Evolutionary conservation across 345 rosid genomes (phyloP).

Genomic region (Eucalyptus tenuipes): DNA sequence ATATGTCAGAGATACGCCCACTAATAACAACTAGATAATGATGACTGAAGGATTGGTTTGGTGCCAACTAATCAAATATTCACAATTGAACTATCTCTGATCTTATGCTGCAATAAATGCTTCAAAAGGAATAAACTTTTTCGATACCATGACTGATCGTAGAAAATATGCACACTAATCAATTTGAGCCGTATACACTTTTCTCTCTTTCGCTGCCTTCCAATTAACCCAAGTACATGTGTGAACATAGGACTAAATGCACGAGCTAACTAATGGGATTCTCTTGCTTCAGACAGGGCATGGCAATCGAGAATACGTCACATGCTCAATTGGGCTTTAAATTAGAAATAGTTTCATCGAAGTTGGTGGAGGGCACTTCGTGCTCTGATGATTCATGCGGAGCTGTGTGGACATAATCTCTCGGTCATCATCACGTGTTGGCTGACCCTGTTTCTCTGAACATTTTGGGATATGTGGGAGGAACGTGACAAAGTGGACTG

Average conservation of each 20-base stretch:
- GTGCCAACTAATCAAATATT: background rate
- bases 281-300: background rate
- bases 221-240: background rate
- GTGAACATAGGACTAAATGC: background rate
- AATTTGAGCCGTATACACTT: background rate
- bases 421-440: background rate
- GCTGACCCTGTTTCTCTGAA: background rate
- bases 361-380: background rate
- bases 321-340: background rate
- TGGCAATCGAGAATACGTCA: background rate
- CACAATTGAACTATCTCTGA: background rate
- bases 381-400: background rate
- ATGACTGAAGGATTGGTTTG: background rate
- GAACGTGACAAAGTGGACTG: background rate
- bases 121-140: background rate
- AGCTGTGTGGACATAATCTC: background rate
- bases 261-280: background rate
- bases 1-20: accelerated
- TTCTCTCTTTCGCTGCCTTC: background rate
- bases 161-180: background rate
- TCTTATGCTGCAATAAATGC: background rate
- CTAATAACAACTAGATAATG: background rate
- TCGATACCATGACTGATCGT: background rate
- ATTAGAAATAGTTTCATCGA: background rate
- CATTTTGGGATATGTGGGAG: background rate